Conservation (phyloP, 2,329 filamentous ascomycete species). For the Colletotrichum chlorophyti region DNA sequence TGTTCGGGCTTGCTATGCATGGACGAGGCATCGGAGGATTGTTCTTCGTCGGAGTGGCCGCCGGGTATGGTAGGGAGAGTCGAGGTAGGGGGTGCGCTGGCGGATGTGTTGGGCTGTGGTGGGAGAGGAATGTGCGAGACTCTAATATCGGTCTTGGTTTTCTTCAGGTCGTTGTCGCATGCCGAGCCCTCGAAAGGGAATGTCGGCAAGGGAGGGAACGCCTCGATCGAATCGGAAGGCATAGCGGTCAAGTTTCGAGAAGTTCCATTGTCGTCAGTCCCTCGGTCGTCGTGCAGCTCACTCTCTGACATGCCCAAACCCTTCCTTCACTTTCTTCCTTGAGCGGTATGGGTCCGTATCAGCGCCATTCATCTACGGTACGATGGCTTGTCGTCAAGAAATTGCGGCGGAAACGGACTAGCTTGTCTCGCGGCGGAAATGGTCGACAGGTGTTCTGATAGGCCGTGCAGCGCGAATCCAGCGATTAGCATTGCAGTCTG, state of each 20-base stretch:
- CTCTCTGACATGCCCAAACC: slow-evolving; percentile 24
- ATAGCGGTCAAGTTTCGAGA: not conserved
- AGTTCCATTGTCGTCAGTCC: slow-evolving; percentile 14
- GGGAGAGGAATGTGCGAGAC: slow-evolving; percentile 25
- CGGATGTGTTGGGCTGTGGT: slow-evolving; percentile 13
- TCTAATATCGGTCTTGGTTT: slow-evolving; percentile 16
- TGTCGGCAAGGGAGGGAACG: slow-evolving; percentile 19
- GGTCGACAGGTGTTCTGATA: not conserved
- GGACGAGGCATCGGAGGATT: slow-evolving; percentile 26
- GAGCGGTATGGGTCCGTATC: not conserved
- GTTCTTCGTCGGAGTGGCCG: slow-evolving; percentile 28
- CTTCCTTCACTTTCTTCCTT: slow-evolving; percentile 21
- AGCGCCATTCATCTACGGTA: slow-evolving; percentile 19
- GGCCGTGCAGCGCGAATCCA: not conserved
- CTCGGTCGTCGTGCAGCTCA: slow-evolving; percentile 1
- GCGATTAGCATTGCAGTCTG: slow-evolving; percentile 21
- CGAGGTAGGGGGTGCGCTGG: slow-evolving; percentile 27
- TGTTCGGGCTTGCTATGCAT: slow-evolving; percentile 19
- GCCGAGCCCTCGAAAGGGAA: slow-evolving; percentile 5
- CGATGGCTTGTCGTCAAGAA: not conserved
- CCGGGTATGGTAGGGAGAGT: slow-evolving; percentile 25
- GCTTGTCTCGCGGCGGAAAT: too few species aligned
- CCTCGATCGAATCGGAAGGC: slow-evolving; percentile 15
- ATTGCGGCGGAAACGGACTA: not conserved
- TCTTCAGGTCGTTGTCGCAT: not conserved